Evolutionary conservation across 116 monocot genomes (phyloP), one percentile per base, ranked within the genome.

Genomic region (Dioscorea cayenensis): DNA sequence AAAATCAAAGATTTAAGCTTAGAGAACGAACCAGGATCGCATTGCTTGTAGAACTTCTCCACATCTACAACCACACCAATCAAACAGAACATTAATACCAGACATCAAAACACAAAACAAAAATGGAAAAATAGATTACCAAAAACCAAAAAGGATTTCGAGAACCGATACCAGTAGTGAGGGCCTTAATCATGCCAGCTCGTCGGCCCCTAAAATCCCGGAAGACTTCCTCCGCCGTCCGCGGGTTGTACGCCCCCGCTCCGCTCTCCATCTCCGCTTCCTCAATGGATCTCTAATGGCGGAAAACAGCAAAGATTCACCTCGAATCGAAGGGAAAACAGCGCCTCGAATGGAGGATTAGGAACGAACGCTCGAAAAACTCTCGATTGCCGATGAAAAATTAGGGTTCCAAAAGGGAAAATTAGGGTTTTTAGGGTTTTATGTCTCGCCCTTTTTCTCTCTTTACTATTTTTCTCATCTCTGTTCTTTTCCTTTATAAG

Each of bases 141-240:
- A 48, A 14, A 17, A 11, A n/a, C 51, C 5, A 20, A 4, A 32
- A 32, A 32, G 32, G 17, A 38, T 60, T 5, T 17, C 3, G n/a
- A 60, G 22, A 51, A 64, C 14, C 7, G 17, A 25, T 22, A 83
- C 83, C 83, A 12, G 79, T 76, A 59, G 83, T 83, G 68, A 83
- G 83, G 13, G 83, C 83, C 51, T 76, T 79, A 51, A 83, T 72
- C 70, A 83, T 36, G 63, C 83, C 83, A 36, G 75, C 76, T 6
- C 83, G 74, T 21, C 83, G 73, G 14, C 83, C 83, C 28, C 78
- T 50, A 76, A 83, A 83, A 29, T 83, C 83, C 71, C 72, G 48
- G 83, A 79, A 83, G 11, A 83, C 83, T 28, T 83, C 83, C 76
- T 79, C 83, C 37, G 72, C 65, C 28, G 78, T 79, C 14, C 75